Evolutionary conservation across 768 basidiomycete genomes (phyloP).

Genomic region (Suillus plorans): DNA sequence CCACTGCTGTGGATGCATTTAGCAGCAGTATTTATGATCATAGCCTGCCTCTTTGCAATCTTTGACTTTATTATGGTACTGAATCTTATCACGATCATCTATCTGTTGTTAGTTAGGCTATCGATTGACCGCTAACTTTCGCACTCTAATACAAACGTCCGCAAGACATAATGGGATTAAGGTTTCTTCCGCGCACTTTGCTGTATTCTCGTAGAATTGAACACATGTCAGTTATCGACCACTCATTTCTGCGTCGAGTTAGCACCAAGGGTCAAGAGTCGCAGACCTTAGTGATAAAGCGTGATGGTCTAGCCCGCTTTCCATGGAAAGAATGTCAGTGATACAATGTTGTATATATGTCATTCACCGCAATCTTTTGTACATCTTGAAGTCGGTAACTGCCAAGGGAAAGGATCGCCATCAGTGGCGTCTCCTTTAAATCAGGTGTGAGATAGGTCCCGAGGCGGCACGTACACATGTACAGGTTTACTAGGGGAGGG

Average conservation of each 20-base stretch:
- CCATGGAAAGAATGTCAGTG: neutral
- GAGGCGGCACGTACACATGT: conserved; percentile 77
- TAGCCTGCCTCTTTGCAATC: too few relatives aligned
- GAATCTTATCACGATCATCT: too few relatives aligned
- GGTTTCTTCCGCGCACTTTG: too few relatives aligned
- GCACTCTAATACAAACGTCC: too few relatives aligned
- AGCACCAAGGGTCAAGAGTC: neutral
- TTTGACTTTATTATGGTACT: too few relatives aligned
- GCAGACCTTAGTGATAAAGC: neutral
- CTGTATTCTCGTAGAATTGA: neutral
- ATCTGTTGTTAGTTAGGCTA: too few relatives aligned
- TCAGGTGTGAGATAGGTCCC: neutral
- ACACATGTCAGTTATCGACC: neutral
- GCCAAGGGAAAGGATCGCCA: conserved; percentile 76
- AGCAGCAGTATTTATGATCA: too few relatives aligned
- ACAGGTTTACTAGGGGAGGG: conserved; percentile 67
- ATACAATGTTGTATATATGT: neutral
- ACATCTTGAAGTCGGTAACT: conserved; percentile 68
- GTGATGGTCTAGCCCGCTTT: neutral
- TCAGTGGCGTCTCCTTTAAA: conserved; percentile 44
- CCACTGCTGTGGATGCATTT: too few relatives aligned
- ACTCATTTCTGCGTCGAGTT: neutral
- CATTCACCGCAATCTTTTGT: conserved; percentile 67
- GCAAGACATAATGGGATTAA: too few relatives aligned
- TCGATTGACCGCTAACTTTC: too few relatives aligned